A percentile compares a stretch with the other conserved stretches of the same genome.
These are phyloP conservation scores for Malassezia caprae DNA, from an alignment of 1,284 basidiomycete species.

Conservation along the genomic window DNA sequence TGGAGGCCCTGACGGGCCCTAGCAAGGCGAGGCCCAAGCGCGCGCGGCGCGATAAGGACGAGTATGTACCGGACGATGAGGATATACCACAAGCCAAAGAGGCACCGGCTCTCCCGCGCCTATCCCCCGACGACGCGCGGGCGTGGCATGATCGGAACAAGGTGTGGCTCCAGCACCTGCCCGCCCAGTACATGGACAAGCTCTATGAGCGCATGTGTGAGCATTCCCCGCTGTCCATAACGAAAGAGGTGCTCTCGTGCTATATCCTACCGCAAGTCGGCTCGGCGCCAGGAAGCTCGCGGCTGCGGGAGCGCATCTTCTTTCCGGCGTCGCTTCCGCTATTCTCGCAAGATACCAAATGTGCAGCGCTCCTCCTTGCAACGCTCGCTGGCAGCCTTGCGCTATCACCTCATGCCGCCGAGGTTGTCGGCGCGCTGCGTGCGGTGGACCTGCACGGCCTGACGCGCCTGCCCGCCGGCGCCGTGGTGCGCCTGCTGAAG, in stretches of 20 bases:
- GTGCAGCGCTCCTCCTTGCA: conserved; percentile 12
- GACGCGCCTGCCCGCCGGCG: conserved; percentile 7
- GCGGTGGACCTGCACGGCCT: conserved; percentile 13
- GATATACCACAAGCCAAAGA: neutral
- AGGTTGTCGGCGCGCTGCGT: neutral
- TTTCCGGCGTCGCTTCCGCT: conserved; percentile 16
- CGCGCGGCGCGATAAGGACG: conserved; percentile 1
- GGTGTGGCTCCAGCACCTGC: conserved; percentile 10
- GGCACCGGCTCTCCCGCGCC: neutral
- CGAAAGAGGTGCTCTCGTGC: conserved; percentile 8
- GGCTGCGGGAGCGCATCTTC: conserved; percentile 13
- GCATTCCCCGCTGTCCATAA: conserved; percentile 8
- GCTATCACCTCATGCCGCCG: neutral
- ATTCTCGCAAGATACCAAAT: conserved; percentile 16
- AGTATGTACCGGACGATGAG: conserved; percentile 13
- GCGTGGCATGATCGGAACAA: conserved; percentile 6
- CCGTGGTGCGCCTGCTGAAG: conserved; percentile 7
- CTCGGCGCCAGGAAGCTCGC: neutral
- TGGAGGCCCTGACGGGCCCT: neutral
- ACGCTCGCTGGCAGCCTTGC: conserved; percentile 6
- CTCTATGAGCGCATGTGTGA: conserved; percentile 8
- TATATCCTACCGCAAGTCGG: conserved; percentile 9
- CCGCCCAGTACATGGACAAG: neutral
- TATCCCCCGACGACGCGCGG: neutral
- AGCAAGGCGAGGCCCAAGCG: neutral